Evolutionary conservation across 148 eudicot species (phyloP), one percentile per base, ranked within the genome.

Genomic region (Silene uniflora): DNA sequence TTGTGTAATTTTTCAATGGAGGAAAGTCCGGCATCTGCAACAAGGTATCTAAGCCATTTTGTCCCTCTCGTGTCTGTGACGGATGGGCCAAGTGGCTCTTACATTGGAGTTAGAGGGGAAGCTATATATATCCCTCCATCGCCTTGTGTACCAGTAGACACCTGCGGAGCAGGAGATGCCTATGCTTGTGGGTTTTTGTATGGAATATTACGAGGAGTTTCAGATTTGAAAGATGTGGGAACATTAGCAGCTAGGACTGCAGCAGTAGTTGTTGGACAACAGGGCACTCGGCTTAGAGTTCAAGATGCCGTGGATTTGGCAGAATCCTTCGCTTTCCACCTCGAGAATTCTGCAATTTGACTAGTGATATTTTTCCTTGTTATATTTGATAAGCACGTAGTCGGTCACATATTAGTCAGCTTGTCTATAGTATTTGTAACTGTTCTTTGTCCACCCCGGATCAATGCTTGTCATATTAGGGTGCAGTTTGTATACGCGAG

Each of bases 81-180:
- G 29, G 97, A 95, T 46, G 99, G 99, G 44, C 88, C 88, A 24
- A 84, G 83, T 73, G 99, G 99, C 3, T 95, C 99, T 29, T 95
- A 89, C 75, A 85, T 95, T 61, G 99, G 97, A 24, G 88, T 92
- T 42, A 89, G 86, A 79, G 99, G 99, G 65, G 97, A 92, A 85
- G 93, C 92, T 7, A 76, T 91, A 12, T 95, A 87, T 73, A 88
- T 95, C 73, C 97, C 97, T 69, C 99, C 98, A 67, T 85, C 89
- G 17, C 96, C 94, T 0, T 95, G 99, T 67, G 84, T 77, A 23
- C 94, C 99, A 2, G 83, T 95, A 0, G 99, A 95, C 82, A 95
- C 99, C 17, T 92, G 97, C 78, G 99, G 99, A 17, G 99, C 99
- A 2, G 99, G 99, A 39, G 99, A 95, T 76, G 97, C 96, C 8